Percentiles rank a stretch among this genome's conserved stretches.
Conservation (phyloP, 2,329 filamentous ascomycete species). For the Microcera coccophila region DNA sequence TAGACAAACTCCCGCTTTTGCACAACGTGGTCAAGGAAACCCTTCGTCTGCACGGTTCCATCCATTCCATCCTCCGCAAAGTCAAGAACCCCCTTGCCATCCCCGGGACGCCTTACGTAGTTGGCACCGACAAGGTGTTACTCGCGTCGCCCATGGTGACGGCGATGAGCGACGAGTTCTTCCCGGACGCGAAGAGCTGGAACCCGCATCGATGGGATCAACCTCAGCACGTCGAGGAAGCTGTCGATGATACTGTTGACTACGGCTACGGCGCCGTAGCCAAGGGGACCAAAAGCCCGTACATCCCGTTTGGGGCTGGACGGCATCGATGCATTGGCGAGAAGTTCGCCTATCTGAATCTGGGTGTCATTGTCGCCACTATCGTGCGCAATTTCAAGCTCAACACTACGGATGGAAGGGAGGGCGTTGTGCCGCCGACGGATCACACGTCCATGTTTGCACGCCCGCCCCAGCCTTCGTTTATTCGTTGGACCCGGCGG, state of each 20-base stretch:
- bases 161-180: slow-evolving; percentile 53
- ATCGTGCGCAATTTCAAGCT: slow-evolving; percentile 61
- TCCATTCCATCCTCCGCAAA: slow-evolving; percentile 69
- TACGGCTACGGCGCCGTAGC: slow-evolving; percentile 31
- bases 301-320: slow-evolving; percentile 69
- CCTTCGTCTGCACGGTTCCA: slow-evolving; percentile 65
- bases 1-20: slow-evolving; percentile 59
- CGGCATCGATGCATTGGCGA: slow-evolving; percentile 72
- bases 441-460: slow-evolving; percentile 56
- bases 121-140: slow-evolving; percentile 48
- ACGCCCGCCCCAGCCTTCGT: slow-evolving; percentile 31
- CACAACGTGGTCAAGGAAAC: slow-evolving; percentile 67
- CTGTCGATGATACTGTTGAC: slow-evolving; percentile 20
- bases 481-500: slow-evolving; percentile 33
- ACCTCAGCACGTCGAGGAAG: slow-evolving; percentile 8
- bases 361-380: slow-evolving; percentile 60
- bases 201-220: slow-evolving; percentile 31
- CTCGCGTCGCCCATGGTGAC: slow-evolving; percentile 43
- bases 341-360: slow-evolving; percentile 69
- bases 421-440: slow-evolving; percentile 57
- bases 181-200: slow-evolving; percentile 40
- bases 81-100: slow-evolving; percentile 64
- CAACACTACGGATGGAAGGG: slow-evolving; percentile 51
- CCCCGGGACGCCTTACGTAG: slow-evolving; percentile 51
- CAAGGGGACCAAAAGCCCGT: slow-evolving; percentile 34